A percentile compares a stretch with the other conserved stretches of the same genome.
Conservation (phyloP, 257 asterid species). For the Sherardia arvensis region DNA sequence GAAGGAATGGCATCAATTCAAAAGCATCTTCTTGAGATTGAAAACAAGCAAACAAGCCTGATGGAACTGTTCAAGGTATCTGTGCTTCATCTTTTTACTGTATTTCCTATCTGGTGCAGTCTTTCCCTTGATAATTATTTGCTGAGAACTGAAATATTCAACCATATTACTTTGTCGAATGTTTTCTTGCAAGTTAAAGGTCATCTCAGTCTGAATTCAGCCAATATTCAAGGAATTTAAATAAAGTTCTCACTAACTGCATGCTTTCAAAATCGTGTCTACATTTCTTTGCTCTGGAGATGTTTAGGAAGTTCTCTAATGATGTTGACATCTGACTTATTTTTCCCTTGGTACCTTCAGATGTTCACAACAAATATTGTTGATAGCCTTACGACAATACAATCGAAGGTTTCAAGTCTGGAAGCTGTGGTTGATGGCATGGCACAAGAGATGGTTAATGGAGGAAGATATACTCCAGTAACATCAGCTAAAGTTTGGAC, state of each 20-base stretch:
- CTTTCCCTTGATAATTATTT: not conserved
- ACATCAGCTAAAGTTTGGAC: constrained; percentile 36
- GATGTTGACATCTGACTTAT: not conserved
- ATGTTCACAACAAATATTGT: constrained; percentile 48
- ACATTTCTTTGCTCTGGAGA: not conserved
- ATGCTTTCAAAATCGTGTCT: no score
- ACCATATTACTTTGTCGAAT: no score
- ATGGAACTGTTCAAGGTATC: constrained; percentile 76
- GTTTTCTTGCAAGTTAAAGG: not conserved
- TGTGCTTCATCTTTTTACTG: not conserved
- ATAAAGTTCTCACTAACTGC: not conserved
- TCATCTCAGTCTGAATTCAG: not conserved
- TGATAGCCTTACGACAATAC: constrained; percentile 73
- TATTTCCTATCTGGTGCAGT: not conserved
- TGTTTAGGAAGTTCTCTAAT: not conserved
- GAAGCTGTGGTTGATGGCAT: constrained; percentile 65
- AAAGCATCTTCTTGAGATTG: constrained; percentile 79
- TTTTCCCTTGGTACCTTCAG: constrained; percentile 25
- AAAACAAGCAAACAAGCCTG: constrained; percentile 69
- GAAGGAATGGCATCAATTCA: constrained; percentile 52
- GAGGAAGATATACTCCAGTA: constrained; percentile 42
- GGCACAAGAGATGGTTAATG: constrained; percentile 52
- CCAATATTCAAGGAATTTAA: not conserved
- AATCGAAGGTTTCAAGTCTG: constrained; percentile 74
- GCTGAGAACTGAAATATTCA: no score